Base-by-base conservation (phyloP, 768 basidiomycete species). In the Baorangia bicolor region DNA sequence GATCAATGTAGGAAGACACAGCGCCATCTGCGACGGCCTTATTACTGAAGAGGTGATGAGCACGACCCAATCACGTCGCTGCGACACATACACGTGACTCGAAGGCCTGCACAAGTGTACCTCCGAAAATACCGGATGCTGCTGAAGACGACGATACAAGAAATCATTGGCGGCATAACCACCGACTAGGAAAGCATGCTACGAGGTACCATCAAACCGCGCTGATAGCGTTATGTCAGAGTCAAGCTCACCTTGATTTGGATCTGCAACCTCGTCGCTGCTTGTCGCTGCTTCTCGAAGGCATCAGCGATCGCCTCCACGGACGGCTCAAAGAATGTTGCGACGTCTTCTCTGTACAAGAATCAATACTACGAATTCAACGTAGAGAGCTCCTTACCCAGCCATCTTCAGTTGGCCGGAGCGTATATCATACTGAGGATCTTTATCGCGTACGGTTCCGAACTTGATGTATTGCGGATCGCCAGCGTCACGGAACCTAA, bases 1-100 rank as follows among this genome's bases (percentile, higher is more conserved):
- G 77, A 43, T 82, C 78, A 2, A 83, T 48, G 37, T 69, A 71
- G 55, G 61, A 75, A 12, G 65, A 69, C 5, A 74, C 60, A 0
- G 74, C 78, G 0, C 82, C 81, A 57, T 82, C 78, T 1, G 82
- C 79, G 14, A 83, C 79, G 0, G 80, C 82, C 68, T 73, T 81
- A 48, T 70, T 71, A 3, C 77, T 78, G 46, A 7, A 46, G 12
- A 30, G 1, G 7, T 16, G 16, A 49, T 45, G 35, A 69, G 49
- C 13, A 49, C 2, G 1, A 34, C 16, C 1, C n/a, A 33, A 23
- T 5, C 28, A 30, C 9, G 4, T 14, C 30, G n/a, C 1, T 21
- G 23, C 0, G 5, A 43, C 4, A 57, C 79, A n/a, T 64, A 83
- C 83, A 77, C 72, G 53, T 80, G 77, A 38, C 73, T 75, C 49